Conservation (phyloP, 768 basidiomycete genomes). For the Xanthoconium purpureum region DNA sequence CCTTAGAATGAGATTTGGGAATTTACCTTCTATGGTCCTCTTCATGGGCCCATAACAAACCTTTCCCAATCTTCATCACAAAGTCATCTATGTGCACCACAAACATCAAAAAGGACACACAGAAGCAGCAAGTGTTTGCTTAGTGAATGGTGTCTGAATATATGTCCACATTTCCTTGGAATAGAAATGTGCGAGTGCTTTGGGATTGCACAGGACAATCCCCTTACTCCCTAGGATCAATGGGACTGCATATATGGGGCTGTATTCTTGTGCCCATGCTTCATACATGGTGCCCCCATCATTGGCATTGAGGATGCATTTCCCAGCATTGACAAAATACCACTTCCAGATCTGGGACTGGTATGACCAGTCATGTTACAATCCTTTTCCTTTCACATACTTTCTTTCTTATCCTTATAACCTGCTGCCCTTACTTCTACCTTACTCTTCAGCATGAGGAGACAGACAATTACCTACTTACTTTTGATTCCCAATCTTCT, state of each 20-base stretch:
- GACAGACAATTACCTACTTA: no score
- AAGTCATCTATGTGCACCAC: conserved; percentile 18
- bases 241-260: conserved; percentile 14
- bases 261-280: conserved; percentile 20
- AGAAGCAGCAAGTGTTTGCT: conserved; percentile 26
- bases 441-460: no score
- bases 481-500: no score
- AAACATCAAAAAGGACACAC: conserved; percentile 8
- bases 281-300: conserved; percentile 15
- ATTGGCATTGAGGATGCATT: neutral
- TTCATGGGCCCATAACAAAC: conserved; percentile 32
- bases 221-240: conserved; percentile 6
- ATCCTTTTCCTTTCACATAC: no score
- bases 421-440: no score
- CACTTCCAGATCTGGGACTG: no score
- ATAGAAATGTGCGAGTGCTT: conserved; percentile 20
- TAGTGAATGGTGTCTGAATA: conserved; percentile 37
- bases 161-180: conserved; percentile 34
- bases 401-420: no score
- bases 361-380: no score
- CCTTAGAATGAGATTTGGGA: no score
- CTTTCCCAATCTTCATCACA: conserved; percentile 22
- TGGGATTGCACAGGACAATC: conserved; percentile 39
- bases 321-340: conserved; percentile 14
- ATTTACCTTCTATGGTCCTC: conserved; percentile 42